These are phyloP conservation scores for Mycena olivaceomarginata DNA, from an alignment of 768 basidiomycete genomes.

Conservation along the genomic window DNA sequence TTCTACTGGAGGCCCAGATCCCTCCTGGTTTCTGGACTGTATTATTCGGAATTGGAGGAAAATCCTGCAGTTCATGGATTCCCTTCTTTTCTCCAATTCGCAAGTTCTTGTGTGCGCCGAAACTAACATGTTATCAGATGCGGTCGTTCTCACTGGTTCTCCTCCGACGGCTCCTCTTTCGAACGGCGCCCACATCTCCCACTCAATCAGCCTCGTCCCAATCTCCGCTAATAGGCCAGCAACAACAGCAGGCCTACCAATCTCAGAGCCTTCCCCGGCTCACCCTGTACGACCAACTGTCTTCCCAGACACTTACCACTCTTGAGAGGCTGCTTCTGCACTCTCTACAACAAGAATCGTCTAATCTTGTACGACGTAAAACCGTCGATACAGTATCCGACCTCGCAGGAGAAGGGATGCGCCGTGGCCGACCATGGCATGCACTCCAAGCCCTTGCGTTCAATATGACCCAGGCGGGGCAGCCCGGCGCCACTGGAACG, in stretches of 20 bases:
- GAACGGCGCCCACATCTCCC: slow-evolving; percentile 64
- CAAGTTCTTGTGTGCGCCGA: neutral
- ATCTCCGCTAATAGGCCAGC: slow-evolving; percentile 37
- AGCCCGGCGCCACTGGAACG: slow-evolving; percentile 29
- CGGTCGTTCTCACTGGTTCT: slow-evolving; percentile 90
- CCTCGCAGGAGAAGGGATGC: slow-evolving; percentile 85
- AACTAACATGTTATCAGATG: slow-evolving; percentile 71
- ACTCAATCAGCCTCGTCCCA: slow-evolving; percentile 39
- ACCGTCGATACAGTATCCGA: slow-evolving; percentile 87
- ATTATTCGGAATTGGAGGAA: neutral
- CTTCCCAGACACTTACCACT: slow-evolving; percentile 76
- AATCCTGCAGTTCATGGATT: neutral
- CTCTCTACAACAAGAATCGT: slow-evolving; percentile 78
- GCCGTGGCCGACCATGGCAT: slow-evolving; percentile 88
- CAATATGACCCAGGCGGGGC: slow-evolving; percentile 70
- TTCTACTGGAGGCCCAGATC: neutral
- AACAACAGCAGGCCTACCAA: slow-evolving; percentile 42
- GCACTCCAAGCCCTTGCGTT: slow-evolving; percentile 85
- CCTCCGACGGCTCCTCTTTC: slow-evolving; percentile 86
- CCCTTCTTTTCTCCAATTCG: neutral
- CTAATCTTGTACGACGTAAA: slow-evolving; percentile 77
- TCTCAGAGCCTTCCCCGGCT: slow-evolving; percentile 55
- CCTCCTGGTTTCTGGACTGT: neutral
- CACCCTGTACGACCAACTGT: slow-evolving; percentile 88
- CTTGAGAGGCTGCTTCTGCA: slow-evolving; percentile 85